Evolutionary conservation across 371 early-diverging fungal species (phyloP), one percentile per base, ranked within the genome.

Genomic region (Mucor saturninus): DNA sequence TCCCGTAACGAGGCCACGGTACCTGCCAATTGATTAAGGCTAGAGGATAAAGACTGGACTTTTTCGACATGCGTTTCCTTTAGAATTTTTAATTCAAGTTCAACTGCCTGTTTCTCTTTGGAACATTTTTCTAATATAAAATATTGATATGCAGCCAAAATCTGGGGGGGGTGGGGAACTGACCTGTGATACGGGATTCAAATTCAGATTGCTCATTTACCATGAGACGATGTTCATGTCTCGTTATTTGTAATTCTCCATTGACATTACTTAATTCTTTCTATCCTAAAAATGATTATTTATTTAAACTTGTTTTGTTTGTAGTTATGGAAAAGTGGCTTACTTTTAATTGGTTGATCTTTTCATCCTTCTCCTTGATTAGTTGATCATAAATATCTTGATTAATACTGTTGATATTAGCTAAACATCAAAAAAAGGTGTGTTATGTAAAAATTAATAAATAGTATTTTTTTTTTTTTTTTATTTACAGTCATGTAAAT

Each of bases 21-120:
- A 9, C 49, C 43, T 29, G 70, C 68, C 29, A 74, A 50, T 1
- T 67, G 68, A n/a, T 71, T 68, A 37, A 79, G 49, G 4, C 69
- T 38, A n/a, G 56, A 39, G 2, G 76, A 66, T 49, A 74, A 57
- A 15, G 56, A 42, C 56, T 79, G 76, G 2, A 74, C 52, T 40
- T 79, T 79, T 15, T 69, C 67, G 4, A 76, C 48, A 61, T 79
- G 76, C 1, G 64, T 38, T 29, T 79, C 64, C 48, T 79, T 79
- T 3, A 76, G 51, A 35, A 72, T 31, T 15, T 65, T 68, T 3
- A 79, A 50, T 54, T 79, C 79, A 11, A 62, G 54, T 35, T 58
- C 57, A 4, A 76, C 40, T 9, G 59, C 30, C 42, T 67, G 54
- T 26, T 76, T 79, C 45, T 74, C 74, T 28, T 59, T 69, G 54